Percentiles rank a stretch among this genome's conserved stretches.
Evolutionary conservation across 352 stramenopile genomes (phyloP).

Genomic region (Thraustochytrium sp.): DNA sequence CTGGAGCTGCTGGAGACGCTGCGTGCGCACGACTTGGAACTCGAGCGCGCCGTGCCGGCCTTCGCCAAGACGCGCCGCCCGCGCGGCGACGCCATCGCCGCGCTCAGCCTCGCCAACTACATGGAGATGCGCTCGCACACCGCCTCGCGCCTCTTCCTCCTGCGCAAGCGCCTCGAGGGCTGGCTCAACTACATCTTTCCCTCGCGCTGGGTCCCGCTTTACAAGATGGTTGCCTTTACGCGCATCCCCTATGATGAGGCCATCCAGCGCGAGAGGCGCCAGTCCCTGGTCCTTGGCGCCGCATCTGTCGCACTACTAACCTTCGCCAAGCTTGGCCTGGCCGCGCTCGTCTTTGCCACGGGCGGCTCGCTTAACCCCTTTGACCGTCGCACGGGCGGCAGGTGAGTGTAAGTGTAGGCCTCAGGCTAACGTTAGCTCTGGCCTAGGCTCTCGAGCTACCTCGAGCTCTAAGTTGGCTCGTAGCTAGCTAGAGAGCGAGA

Average conservation of each 20-base stretch:
- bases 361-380: neutral
- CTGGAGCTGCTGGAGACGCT: conserved; percentile 47
- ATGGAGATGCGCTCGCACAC: conserved; percentile 52
- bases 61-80: conserved; percentile 45
- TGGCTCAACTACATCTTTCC: conserved; percentile 42
- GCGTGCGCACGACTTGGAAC: neutral
- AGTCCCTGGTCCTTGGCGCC: conserved; percentile 32
- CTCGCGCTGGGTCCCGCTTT: conserved; percentile 48
- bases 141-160: conserved; percentile 45
- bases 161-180: conserved; percentile 48
- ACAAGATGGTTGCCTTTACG: conserved; percentile 54
- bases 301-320: neutral
- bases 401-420: no score
- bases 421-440: no score
- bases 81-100: conserved; percentile 47
- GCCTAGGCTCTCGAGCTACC: no score
- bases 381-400: no score
- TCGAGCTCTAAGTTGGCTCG: no score
- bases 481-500: no score
- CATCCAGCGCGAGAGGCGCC: conserved; percentile 12
- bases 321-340: neutral
- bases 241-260: conserved; percentile 50
- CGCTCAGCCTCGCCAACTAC: conserved; percentile 51
- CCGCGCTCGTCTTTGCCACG: neutral
- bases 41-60: neutral